A percentile compares a stretch with the other conserved stretches of the same genome.
These are phyloP conservation scores for Kazachstania psychrophila DNA, from an alignment of 805 yeast genomes.

Conservation along the genomic window DNA sequence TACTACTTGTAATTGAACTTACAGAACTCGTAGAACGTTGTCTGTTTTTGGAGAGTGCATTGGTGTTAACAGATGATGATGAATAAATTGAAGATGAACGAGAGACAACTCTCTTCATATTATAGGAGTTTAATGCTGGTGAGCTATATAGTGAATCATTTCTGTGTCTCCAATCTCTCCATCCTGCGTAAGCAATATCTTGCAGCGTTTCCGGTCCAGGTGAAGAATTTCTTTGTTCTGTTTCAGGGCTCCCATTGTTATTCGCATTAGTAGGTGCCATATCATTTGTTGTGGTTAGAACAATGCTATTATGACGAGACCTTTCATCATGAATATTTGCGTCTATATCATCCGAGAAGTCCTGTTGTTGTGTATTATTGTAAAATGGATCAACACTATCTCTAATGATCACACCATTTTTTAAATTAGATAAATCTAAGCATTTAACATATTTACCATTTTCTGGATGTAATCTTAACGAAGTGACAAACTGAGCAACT, in stretches of 20 bases:
- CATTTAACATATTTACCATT: constrained; percentile 48
- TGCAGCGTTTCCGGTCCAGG: constrained; percentile 8
- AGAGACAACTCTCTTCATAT: constrained; percentile 16
- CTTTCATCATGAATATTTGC: not conserved
- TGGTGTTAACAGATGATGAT: constrained; percentile 7
- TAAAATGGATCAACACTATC: too few species aligned
- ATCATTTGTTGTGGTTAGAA: too few species aligned
- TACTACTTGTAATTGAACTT: constrained; percentile 24
- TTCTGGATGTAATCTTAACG: constrained; percentile 45
- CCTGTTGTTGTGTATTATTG: not conserved
- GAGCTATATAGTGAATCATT: constrained; percentile 57
- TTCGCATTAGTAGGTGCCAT: not conserved
- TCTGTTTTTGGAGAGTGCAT: constrained; percentile 6
- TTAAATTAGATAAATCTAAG: constrained; percentile 48
- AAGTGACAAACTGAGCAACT: constrained; percentile 69
- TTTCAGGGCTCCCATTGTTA: not conserved
- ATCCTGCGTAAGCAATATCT: constrained; percentile 52
- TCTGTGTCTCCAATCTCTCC: constrained; percentile 88
- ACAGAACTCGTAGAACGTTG: constrained; percentile 25
- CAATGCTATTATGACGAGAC: not conserved
- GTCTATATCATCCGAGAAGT: not conserved
- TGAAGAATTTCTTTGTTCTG: not conserved
- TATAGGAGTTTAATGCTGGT: constrained; percentile 26
- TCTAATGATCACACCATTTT: constrained; percentile 31
- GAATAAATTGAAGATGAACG: constrained; percentile 19